Conservation (phyloP, 176 grass and related monocot genomes). For the Musa beccarii region DNA sequence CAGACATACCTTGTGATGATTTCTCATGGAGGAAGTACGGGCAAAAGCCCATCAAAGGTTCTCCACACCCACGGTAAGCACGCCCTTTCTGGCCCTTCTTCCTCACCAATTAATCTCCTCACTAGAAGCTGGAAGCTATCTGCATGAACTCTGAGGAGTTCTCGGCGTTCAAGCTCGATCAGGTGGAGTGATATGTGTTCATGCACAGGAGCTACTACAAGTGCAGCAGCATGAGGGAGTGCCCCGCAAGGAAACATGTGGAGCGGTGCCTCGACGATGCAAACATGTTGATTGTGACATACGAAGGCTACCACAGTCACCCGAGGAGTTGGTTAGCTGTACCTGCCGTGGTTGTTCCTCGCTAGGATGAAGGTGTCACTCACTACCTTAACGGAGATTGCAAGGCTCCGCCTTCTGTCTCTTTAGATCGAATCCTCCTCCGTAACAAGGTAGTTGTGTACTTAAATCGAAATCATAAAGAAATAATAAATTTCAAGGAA, state of each 20-base stretch:
- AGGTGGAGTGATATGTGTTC: background rate
- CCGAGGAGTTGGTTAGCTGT: background rate
- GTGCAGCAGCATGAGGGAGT: conserved; percentile 16
- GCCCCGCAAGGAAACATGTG: conserved; percentile 18
- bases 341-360: background rate
- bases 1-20: conserved; percentile 13
- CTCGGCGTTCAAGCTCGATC: background rate
- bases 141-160: background rate
- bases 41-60: conserved; percentile 24
- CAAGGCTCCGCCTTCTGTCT: no score
- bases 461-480: no score
- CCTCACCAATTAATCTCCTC: no score
- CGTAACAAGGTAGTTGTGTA: no score
- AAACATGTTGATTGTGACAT: conserved; percentile 12
- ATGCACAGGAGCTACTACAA: conserved; percentile 21
- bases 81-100: background rate
- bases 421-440: no score
- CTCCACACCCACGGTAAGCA: conserved; percentile 16
- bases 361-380: background rate
- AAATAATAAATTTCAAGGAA: no score
- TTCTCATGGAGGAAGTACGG: conserved; percentile 24
- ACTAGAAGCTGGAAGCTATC: no score
- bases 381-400: no score
- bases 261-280: conserved; percentile 5
- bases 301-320: conserved; percentile 18